phyloP scores from a whole-genome alignment of 129 eudicot species.

The Arctium lappa region DNA sequence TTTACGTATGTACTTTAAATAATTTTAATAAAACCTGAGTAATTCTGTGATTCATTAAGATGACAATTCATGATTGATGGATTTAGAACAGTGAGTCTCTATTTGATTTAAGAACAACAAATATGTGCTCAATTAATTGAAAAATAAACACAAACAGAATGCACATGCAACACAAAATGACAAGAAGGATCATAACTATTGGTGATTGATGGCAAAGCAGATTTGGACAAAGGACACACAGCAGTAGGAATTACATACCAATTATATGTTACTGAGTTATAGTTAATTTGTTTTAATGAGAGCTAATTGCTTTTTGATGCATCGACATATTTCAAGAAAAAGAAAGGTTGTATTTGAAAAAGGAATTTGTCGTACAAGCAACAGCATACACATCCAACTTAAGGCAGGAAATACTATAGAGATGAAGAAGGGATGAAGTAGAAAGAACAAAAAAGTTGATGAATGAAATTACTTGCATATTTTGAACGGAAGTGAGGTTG shows the following conservation, averaged over 20 bases:
- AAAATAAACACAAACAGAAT: neutral
- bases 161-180: neutral
- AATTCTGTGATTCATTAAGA: neutral
- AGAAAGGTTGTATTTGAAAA: neutral
- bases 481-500: neutral
- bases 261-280: neutral
- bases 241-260: neutral
- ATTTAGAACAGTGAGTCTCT: neutral
- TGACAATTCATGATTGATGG: neutral
- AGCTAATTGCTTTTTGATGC: neutral
- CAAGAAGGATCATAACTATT: neutral
- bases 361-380: neutral
- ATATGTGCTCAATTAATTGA: neutral
- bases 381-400: neutral
- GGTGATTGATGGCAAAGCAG: neutral
- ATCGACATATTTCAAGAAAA: neutral
- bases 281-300: neutral
- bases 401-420: neutral
- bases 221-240: neutral
- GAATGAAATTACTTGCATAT: neutral
- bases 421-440: neutral
- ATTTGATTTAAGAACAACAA: neutral
- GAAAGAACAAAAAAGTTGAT: neutral
- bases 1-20: neutral
- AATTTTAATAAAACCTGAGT: neutral